Base-by-base conservation (phyloP, 108 stramenopile genomes). In the Nannochloropsis gaditana region DNA sequence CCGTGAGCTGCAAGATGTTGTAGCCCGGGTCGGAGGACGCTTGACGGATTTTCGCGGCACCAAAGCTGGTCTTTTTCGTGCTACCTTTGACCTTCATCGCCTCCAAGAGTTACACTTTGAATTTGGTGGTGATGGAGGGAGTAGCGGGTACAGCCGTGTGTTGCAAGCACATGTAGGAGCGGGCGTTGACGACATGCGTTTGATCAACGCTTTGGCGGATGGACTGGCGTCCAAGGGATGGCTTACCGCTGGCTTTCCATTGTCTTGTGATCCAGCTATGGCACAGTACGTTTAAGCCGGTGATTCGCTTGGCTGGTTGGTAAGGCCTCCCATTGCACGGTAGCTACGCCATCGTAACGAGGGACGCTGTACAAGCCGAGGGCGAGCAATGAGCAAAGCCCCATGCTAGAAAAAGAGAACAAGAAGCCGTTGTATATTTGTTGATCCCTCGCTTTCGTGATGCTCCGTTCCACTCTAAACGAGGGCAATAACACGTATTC, bases 181-280 rank as follows among this genome's bases (percentile, higher is more conserved):
- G 2, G 59, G 8, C 3, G 59, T 73, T 15, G 59, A 73, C n/a
- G n/a, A 73, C 8, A 73, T 73, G 59, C 15, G 59, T n/a, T 73
- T 73, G 59, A 73, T 73, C 19, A 73, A 73, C n/a, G 59, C 59
- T 2, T 73, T 73, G 59, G 59, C 59, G 59, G 59, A 73, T 73
- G 59, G 59, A 73, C n/a, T 73, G 59, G 59, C 59, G n/a, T 73
- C 59, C 0, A 73, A 73, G 59, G 59, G 59, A n/a, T 73, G 59
- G 59, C n/a, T 73, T 15, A n/a, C 59, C 19, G 59, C 59, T 15
- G 59, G 59, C 59, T 73, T 73, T 73, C 59, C 59, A 15, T 73
- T 73, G n/a, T 73, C 59, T 6, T 73, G 59, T 73, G 59, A 73
- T 73, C 59, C 59, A n/a, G 59, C 59, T 15, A 73, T 73, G 59